These are phyloP conservation scores for Herpetospermum pedunculosum DNA, from an alignment of 306 rosid genomes.

Conservation along the genomic window DNA sequence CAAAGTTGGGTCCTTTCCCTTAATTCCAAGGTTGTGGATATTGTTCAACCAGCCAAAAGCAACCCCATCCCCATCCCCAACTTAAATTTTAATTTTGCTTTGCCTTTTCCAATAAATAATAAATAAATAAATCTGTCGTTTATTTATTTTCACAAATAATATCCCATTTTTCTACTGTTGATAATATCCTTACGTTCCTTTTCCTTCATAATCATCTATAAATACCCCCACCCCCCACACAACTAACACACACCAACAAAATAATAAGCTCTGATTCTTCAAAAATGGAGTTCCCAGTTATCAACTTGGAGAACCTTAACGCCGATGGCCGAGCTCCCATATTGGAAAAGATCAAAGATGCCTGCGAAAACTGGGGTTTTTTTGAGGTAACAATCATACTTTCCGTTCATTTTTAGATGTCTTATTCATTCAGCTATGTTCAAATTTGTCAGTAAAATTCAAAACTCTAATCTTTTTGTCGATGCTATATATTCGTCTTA, in stretches of 20 bases:
- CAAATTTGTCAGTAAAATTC: too few relatives aligned
- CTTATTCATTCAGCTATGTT: too few relatives aligned
- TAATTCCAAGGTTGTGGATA: not conserved
- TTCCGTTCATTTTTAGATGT: too few relatives aligned
- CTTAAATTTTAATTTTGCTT: not conserved
- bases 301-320: slow-evolving; percentile 53
- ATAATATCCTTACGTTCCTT: not conserved
- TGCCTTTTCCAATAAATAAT: not conserved
- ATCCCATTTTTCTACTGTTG: not conserved
- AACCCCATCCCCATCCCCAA: not conserved
- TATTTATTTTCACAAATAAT: not conserved
- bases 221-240: slow-evolving; percentile 14
- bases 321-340: slow-evolving; percentile 47
- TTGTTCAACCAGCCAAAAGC: not conserved
- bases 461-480: too few relatives aligned
- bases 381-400: slow-evolving; percentile 70
- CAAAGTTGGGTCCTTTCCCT: not conserved
- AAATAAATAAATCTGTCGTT: not conserved
- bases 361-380: slow-evolving; percentile 97
- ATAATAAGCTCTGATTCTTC: not conserved
- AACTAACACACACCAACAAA: too few relatives aligned
- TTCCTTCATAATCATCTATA: slow-evolving; percentile 18
- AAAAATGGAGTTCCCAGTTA: slow-evolving; percentile 43
- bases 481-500: too few relatives aligned
- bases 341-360: slow-evolving; percentile 66